Conservation (phyloP, 352 stramenopile species). For the Globisporangium uncinulatum region DNA sequence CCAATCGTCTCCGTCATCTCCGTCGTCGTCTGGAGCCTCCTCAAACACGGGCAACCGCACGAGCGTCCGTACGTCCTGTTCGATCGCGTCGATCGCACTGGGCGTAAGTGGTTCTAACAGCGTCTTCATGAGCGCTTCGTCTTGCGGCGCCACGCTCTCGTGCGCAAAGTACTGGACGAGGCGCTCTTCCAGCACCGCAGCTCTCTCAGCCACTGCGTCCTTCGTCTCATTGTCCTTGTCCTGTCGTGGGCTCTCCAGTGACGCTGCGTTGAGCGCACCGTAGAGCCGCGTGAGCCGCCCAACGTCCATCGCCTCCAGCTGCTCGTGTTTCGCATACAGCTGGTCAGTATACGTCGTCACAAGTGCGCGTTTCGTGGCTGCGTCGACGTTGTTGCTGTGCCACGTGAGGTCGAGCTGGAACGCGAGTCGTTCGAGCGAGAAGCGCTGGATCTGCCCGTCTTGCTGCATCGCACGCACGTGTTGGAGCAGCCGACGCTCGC, state of each 20-base stretch:
- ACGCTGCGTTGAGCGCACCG: slow-evolving; percentile 33
- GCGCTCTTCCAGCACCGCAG: slow-evolving; percentile 32
- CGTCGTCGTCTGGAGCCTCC: slow-evolving; percentile 11
- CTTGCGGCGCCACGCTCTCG: slow-evolving; percentile 18
- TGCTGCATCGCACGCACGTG: slow-evolving; percentile 41
- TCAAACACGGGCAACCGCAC: slow-evolving; percentile 18
- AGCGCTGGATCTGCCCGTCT: slow-evolving; percentile 48
- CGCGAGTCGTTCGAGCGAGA: slow-evolving; percentile 40
- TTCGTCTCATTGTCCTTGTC: slow-evolving; percentile 14
- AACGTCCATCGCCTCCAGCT: slow-evolving; percentile 55
- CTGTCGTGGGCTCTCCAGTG: slow-evolving; percentile 12
- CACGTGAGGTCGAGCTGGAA: slow-evolving; percentile 52
- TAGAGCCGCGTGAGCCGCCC: slow-evolving; percentile 53
- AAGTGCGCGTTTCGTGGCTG: slow-evolving; percentile 8
- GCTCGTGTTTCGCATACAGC: slow-evolving; percentile 57
- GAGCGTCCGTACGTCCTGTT: slow-evolving; percentile 42
- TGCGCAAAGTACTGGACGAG: slow-evolving; percentile 68
- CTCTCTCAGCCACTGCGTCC: slow-evolving; percentile 21
- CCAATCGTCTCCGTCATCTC: slow-evolving; percentile 6
- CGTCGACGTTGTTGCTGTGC: background rate
- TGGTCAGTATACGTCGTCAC: slow-evolving; percentile 27
- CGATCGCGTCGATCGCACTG: slow-evolving; percentile 43
- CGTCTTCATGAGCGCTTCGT: slow-evolving; percentile 31
- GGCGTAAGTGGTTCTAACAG: slow-evolving; percentile 44
- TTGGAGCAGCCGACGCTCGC: slow-evolving; percentile 46